phyloP scores from a whole-genome alignment of 352 stramenopile genomes.

The Pythium volutum region DNA sequence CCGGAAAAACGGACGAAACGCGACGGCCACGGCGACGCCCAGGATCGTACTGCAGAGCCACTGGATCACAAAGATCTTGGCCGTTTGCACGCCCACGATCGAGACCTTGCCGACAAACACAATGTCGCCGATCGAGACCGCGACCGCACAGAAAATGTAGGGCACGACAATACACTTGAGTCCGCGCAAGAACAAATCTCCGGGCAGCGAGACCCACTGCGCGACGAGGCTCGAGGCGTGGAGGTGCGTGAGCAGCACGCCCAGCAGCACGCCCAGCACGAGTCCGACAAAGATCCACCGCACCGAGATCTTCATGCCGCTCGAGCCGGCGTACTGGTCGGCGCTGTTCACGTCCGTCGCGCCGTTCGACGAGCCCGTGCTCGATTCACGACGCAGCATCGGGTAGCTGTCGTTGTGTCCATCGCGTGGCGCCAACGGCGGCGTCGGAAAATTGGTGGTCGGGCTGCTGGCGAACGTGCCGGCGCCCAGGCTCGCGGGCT shows the following conservation, averaged over 20 bases:
- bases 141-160: slow-evolving; percentile 76
- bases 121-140: slow-evolving; percentile 68
- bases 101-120: slow-evolving; percentile 70
- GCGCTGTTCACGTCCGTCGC: slow-evolving; percentile 1
- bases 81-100: slow-evolving; percentile 56
- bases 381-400: slow-evolving; percentile 13
- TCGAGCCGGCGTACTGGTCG: slow-evolving; percentile 21
- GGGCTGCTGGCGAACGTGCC: slow-evolving; percentile 8
- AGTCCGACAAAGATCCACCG: slow-evolving; percentile 47
- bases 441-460: slow-evolving; percentile 35
- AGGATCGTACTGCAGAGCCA: slow-evolving; percentile 45
- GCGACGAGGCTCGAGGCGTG: slow-evolving; percentile 38
- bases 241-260: slow-evolving; percentile 40
- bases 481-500: slow-evolving; percentile 6
- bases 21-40: slow-evolving; percentile 48
- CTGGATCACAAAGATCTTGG: slow-evolving; percentile 51
- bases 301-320: slow-evolving; percentile 48
- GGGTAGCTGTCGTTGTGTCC: slow-evolving; percentile 13
- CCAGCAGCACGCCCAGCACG: slow-evolving; percentile 40
- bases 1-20: slow-evolving; percentile 53
- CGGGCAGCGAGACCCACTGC: slow-evolving; percentile 58
- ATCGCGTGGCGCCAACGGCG: not conserved
- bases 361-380: not conserved
- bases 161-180: slow-evolving; percentile 68
- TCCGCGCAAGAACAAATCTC: slow-evolving; percentile 67